Base-by-base conservation (phyloP, 2,329 filamentous ascomycete species). In the Aureobasidium sp. region DNA sequence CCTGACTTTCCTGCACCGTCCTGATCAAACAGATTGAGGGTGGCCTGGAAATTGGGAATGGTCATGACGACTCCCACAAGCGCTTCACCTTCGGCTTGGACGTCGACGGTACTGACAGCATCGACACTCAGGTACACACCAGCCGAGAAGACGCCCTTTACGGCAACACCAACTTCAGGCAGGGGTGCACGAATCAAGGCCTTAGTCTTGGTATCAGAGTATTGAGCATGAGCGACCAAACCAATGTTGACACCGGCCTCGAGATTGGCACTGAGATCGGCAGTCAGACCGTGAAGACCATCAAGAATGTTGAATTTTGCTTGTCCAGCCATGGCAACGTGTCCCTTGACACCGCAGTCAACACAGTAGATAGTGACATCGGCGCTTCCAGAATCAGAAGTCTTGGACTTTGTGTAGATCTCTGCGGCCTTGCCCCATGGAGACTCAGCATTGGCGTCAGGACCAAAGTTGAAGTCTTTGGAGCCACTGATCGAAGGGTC, bases 61-160 rank as follows among this genome's bases (percentile, higher is more conserved):
- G 44, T 60, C 57, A 60, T 60, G 57, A 51, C 34, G 15, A 60
- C 57, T 34, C 57, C 57, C 5, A 60, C 57, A 31, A 51, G 44
- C 9, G 36, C 57, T 36, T 60, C 22, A 3, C 57, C 57, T 22
- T 51, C 34, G 6, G 57, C 57, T 2, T 20, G 3, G 8, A 60
- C 45, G 14, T 36, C 29, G n/a, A 60, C 36, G 5, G 57, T 51
- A 17, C 45, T 51, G 20, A 51, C 45, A 22, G 57, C 57, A 17
- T 60, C 57, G 12, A 60, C 57, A 17, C 31, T 49, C 1, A 60
- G 20, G 20, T 51, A 60, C 2, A 60, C 57, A 4, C 57, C 57
- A 17, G 45, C 57, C 14, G 57, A 31, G 8, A 60, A 60, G 6
- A 60, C 20, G 17, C 36, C 34, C 14, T 39, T 39, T 17, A 60